phyloP scores from a whole-genome alignment of 208 protist genomes.

The Leishmania amazonensis region DNA sequence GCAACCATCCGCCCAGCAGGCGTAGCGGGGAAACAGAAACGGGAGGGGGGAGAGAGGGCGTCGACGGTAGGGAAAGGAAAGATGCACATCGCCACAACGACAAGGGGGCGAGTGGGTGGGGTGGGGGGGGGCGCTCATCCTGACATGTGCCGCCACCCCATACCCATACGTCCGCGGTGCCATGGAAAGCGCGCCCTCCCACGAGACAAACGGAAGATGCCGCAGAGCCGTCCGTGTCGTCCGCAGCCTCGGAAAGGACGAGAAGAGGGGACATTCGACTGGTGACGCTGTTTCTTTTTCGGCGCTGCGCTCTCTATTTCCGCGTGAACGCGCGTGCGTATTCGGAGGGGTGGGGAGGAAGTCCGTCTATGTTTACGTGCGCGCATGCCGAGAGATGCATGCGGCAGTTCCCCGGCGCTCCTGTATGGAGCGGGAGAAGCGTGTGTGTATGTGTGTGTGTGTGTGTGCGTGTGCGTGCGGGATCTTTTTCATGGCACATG shows the following conservation, averaged over 20 bases:
- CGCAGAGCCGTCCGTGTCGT: not conserved
- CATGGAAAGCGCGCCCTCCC: not conserved
- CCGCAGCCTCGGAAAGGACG: not conserved
- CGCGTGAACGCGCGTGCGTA: not conserved
- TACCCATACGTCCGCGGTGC: not conserved
- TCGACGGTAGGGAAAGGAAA: not conserved
- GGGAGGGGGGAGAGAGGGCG: not conserved
- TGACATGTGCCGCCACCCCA: not conserved
- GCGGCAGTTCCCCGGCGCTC: not conserved
- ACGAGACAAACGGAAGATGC: not conserved
- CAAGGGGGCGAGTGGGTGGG: too few relatives aligned
- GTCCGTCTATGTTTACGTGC: not conserved
- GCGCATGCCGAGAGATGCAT: not conserved
- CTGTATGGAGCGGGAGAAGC: not conserved
- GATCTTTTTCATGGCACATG: not conserved
- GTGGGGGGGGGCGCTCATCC: too few relatives aligned
- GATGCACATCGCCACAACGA: not conserved
- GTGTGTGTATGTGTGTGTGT: not conserved
- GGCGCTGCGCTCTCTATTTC: not conserved
- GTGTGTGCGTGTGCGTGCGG: not conserved
- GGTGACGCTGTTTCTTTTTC: not conserved
- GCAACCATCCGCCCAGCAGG: not conserved
- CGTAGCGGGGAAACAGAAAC: too few relatives aligned
- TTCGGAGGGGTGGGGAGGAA: not conserved
- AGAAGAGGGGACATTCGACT: not conserved